Conservation (phyloP, 2,329 filamentous ascomycete species). For the Cercospora beticola region DNA sequence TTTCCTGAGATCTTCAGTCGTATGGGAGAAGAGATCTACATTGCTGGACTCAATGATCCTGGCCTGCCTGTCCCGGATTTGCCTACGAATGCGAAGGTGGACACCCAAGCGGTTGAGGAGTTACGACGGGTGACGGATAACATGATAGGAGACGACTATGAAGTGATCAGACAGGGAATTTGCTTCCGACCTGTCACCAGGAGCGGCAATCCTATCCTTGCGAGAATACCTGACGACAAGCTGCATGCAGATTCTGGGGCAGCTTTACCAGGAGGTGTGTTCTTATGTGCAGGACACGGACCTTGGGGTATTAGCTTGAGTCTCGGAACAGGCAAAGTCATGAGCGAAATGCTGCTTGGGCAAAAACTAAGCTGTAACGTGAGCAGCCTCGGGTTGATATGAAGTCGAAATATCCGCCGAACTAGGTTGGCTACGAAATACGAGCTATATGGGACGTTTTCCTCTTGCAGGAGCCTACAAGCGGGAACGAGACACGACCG, state of each 20-base stretch:
- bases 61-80: constrained; percentile 59
- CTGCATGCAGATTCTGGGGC: constrained; percentile 48
- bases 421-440: too few relatives aligned
- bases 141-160: constrained; percentile 56
- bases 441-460: too few relatives aligned
- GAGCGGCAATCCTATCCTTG: constrained; percentile 63
- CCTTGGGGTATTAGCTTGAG: constrained; percentile 99
- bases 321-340: constrained; percentile 65
- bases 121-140: constrained; percentile 52
- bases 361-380: constrained; percentile 57
- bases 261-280: constrained; percentile 63
- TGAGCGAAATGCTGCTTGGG: constrained; percentile 65
- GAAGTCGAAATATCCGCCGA: too few relatives aligned
- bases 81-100: constrained; percentile 53
- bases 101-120: constrained; percentile 49
- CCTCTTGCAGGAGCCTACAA: background rate
- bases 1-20: constrained; percentile 71
- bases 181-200: constrained; percentile 72
- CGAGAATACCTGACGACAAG: constrained; percentile 55
- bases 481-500: background rate
- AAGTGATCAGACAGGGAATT: constrained; percentile 63
- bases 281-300: constrained; percentile 83
- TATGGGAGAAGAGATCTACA: constrained; percentile 66
- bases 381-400: constrained; percentile 48
- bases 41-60: constrained; percentile 69